A percentile compares a stretch with the other conserved stretches of the same genome.
These are phyloP conservation scores for Cutaneotrichosporon sp. DNA, from an alignment of 1,284 basidiomycete species.

Conservation along the genomic window DNA sequence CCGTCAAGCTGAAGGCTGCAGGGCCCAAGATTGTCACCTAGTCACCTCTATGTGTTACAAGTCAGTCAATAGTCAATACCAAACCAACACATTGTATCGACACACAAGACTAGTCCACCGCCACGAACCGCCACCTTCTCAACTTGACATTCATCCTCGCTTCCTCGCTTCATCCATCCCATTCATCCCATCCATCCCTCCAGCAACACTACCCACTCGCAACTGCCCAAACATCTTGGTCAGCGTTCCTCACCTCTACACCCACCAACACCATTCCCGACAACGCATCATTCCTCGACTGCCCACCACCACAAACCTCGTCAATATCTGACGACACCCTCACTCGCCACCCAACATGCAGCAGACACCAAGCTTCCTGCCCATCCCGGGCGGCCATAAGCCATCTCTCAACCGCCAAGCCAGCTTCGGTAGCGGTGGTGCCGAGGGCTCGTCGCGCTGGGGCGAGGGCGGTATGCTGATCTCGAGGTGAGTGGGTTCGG, in stretches of 20 bases:
- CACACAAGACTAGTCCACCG: too few species aligned
- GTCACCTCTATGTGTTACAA: too few species aligned
- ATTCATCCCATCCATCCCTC: neutral
- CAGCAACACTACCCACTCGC: neutral
- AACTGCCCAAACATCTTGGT: neutral
- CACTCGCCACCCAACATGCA: slow-evolving; percentile 17
- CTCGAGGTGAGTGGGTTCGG: neutral
- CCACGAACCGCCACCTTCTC: neutral
- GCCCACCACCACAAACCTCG: neutral
- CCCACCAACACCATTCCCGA: neutral
- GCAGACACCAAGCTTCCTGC: slow-evolving; percentile 20
- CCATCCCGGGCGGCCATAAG: slow-evolving; percentile 17
- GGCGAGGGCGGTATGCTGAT: slow-evolving; percentile 10
- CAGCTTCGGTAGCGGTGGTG: neutral
- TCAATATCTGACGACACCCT: neutral
- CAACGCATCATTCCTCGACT: neutral
- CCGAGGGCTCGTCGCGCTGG: slow-evolving; percentile 7
- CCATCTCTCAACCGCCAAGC: slow-evolving; percentile 1
- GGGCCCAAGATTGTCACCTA: too few species aligned
- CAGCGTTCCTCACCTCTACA: neutral
- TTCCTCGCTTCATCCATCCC: neutral
- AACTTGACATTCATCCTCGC: neutral
- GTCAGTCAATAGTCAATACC: neutral
- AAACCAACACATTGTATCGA: neutral
- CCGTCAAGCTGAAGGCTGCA: neutral